Evolutionary conservation across 192 early-diverging fungal genomes (phyloP).

Genomic region (Paraglomus brasilianum): DNA sequence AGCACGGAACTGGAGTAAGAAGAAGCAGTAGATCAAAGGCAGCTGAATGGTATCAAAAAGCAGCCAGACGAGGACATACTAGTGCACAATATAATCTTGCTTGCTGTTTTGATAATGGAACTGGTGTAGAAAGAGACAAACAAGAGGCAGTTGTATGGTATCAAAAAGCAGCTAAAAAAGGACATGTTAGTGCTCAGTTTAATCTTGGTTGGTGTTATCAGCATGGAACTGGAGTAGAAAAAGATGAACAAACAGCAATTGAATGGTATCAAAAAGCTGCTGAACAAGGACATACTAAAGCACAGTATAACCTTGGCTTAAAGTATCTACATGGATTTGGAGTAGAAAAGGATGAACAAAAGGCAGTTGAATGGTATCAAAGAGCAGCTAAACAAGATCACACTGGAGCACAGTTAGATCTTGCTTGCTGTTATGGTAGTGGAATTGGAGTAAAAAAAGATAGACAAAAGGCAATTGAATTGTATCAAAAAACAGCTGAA

Average conservation of each 20-base stretch:
- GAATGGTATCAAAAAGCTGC: slow-evolving; percentile 56
- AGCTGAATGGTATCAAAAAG: slow-evolving; percentile 50
- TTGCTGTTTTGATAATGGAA: slow-evolving; percentile 76
- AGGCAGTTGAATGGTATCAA: slow-evolving; percentile 40
- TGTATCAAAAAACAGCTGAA: slow-evolving; percentile 40
- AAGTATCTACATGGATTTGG: no score
- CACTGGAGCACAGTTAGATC: slow-evolving; percentile 22
- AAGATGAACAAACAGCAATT: slow-evolving; percentile 39
- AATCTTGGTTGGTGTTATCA: slow-evolving; percentile 43
- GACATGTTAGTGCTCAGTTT: slow-evolving; percentile 46
- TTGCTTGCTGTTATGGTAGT: slow-evolving; percentile 45
- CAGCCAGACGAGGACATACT: slow-evolving; percentile 50
- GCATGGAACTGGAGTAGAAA: slow-evolving; percentile 33
- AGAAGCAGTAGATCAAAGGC: slow-evolving; percentile 38
- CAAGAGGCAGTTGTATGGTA: slow-evolving; percentile 31
- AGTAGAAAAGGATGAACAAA: slow-evolving; percentile 36
- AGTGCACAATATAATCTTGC: slow-evolving; percentile 55
- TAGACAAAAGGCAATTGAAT: slow-evolving; percentile 40
- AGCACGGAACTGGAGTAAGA: slow-evolving; percentile 47
- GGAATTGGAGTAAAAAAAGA: slow-evolving; percentile 42
- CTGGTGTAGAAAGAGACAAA: slow-evolving; percentile 51
- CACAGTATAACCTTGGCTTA: no score
- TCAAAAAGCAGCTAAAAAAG: slow-evolving; percentile 50
- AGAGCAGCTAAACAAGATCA: no score
- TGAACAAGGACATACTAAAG: slow-evolving; percentile 20